These are phyloP conservation scores for Waltergamsia citrina DNA, from an alignment of 2,329 filamentous ascomycete genomes.

Conservation along the genomic window DNA sequence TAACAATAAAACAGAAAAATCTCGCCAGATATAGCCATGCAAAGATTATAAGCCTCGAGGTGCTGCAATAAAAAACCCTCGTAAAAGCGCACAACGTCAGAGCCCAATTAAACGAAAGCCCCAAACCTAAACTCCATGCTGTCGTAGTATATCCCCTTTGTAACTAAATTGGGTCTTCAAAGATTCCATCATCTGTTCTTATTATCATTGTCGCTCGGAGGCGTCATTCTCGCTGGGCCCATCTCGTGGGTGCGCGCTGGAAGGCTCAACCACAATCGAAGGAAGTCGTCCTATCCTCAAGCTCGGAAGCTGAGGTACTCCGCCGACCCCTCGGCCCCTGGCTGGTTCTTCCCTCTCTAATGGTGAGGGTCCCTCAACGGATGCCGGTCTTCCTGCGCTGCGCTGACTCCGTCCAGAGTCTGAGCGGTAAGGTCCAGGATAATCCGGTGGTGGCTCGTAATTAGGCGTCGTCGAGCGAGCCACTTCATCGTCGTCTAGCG, in stretches of 20 bases:
- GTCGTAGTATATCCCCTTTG: not conserved
- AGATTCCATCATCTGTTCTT: too few relatives aligned
- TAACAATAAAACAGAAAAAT: too few relatives aligned
- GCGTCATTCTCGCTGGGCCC: slow-evolving; percentile 3
- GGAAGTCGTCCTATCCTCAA: slow-evolving; percentile 39
- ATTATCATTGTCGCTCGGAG: not conserved
- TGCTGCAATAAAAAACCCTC: too few relatives aligned
- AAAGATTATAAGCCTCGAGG: too few relatives aligned
- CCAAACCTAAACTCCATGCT: slow-evolving; percentile 1
- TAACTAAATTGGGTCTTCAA: not conserved
- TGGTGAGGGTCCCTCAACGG: not conserved
- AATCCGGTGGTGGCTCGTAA: slow-evolving; percentile 41
- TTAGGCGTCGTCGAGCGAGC: slow-evolving; percentile 29
- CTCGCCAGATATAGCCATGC: too few relatives aligned
- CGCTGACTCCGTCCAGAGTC: slow-evolving; percentile 10
- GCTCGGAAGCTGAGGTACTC: slow-evolving; percentile 40
- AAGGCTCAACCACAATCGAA: slow-evolving; percentile 50
- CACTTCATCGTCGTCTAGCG: slow-evolving; percentile 29
- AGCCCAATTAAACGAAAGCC: too few relatives aligned
- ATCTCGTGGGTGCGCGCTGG: slow-evolving; percentile 17
- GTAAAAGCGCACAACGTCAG: too few relatives aligned
- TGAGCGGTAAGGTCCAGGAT: slow-evolving; percentile 28
- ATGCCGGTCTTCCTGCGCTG: not conserved
- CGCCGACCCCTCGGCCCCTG: slow-evolving; percentile 22
- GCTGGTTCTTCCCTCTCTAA: not conserved